Percentiles rank a stretch among this genome's conserved stretches.
Conservation (phyloP, 1,284 basidiomycete species). For the Trichosporon asahii region DNA sequence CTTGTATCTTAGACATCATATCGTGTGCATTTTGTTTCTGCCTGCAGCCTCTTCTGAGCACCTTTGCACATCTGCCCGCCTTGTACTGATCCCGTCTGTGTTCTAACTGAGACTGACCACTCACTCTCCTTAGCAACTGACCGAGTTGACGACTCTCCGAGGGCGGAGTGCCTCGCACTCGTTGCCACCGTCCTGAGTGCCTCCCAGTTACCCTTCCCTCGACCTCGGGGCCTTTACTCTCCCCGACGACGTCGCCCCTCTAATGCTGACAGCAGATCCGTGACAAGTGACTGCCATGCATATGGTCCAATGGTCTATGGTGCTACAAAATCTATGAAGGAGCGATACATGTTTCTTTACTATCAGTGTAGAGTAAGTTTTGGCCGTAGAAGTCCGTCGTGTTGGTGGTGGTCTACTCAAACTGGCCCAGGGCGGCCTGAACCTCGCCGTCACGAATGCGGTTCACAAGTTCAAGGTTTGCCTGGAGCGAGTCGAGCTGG, state of each 20-base stretch:
- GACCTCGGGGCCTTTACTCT: too few species aligned
- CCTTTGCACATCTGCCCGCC: neutral
- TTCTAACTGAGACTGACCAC: too few species aligned
- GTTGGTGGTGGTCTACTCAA: neutral
- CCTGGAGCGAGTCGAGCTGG: slow-evolving; percentile 1
- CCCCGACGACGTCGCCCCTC: too few species aligned
- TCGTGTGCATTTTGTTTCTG: slow-evolving; percentile 10
- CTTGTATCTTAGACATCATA: slow-evolving; percentile 10
- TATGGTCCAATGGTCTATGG: neutral
- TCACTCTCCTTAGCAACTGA: slow-evolving; percentile 4
- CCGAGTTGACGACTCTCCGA: too few species aligned
- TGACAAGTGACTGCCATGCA: neutral
- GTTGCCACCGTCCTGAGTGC: too few species aligned
- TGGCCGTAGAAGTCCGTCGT: neutral
- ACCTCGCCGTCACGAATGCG: neutral
- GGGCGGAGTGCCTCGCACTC: too few species aligned
- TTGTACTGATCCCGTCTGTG: too few species aligned
- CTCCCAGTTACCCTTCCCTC: too few species aligned
- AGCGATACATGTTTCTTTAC: neutral
- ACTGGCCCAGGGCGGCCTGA: neutral
- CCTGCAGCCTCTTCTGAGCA: slow-evolving; percentile 25
- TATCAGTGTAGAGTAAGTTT: neutral
- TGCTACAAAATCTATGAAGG: neutral
- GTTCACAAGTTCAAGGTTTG: slow-evolving; percentile 4
- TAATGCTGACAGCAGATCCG: neutral